Conservation (phyloP, 768 basidiomycete species). For the Tricholoma flavovirens region DNA sequence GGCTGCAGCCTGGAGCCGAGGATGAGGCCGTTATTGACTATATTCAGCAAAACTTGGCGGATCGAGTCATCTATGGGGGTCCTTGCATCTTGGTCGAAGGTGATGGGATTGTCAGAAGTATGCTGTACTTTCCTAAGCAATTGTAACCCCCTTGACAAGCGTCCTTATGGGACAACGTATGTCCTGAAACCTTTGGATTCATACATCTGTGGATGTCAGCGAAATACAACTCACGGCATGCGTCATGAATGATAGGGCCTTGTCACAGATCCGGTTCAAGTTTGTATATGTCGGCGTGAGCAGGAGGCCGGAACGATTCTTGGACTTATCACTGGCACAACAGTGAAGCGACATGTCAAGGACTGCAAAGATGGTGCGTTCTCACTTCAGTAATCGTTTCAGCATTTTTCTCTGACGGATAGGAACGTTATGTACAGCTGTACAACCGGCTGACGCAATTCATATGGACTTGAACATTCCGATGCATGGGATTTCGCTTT, state of each 20-base stretch:
- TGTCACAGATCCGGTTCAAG: background rate
- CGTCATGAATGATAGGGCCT: background rate
- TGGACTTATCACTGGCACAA: too few relatives aligned
- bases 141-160: background rate
- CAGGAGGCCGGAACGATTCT: background rate
- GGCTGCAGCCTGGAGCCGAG: conserved; percentile 89
- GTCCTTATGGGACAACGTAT: background rate
- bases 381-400: background rate
- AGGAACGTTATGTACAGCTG: too few relatives aligned
- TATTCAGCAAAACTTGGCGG: conserved; percentile 60
- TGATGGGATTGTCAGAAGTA: conserved; percentile 36
- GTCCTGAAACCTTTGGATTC: background rate
- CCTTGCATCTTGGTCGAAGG: conserved; percentile 80
- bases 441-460: too few relatives aligned
- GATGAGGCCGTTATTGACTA: conserved; percentile 58
- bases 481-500: too few relatives aligned
- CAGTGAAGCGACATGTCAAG: background rate
- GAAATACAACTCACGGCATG: background rate
- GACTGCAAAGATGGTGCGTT: background rate
- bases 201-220: background rate
- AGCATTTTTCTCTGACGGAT: background rate
- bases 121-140: conserved; percentile 14
- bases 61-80: conserved; percentile 74
- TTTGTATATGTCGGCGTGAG: background rate
- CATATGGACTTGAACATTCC: too few relatives aligned